Base-by-base conservation (phyloP, 78 protist species). In the Diacronema lutheri region DNA sequence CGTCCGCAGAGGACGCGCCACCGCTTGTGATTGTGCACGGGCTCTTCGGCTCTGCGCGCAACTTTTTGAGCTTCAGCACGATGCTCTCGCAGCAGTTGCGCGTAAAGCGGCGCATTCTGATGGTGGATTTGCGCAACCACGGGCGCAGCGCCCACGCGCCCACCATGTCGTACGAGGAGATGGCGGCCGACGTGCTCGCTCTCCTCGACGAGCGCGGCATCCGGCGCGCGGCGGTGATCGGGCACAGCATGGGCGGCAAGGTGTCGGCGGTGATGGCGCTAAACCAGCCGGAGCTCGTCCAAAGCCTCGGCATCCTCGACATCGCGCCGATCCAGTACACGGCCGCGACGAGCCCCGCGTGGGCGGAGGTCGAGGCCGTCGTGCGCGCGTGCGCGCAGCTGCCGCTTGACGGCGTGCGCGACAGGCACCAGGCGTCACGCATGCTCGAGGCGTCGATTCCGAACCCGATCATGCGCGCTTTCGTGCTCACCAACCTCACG, bases 231-330 rank as follows among this genome's bases (percentile, higher is more conserved):
- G 76, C 16, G n/a, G 40, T 68, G 76, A 31, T 41, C 76, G 76
- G 76, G 46, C 76, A 68, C 29, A 37, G 46, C 3, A 41, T 68
- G 21, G 76, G 76, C n/a, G 76, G 76, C 29, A 68, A 68, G 46
- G 76, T 68, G 33, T 46, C 46, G 16, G 37, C 37, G 76, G n/a
- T 23, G 11, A 5, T 19, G 5, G 76, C 76, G 46, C 76, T 68
- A 11, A 4, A 19, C n/a, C 50, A 16, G 0, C 76, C 76, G 0
- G 76, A 13, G n/a, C 25, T 4, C 5, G 46, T 68, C 44, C 25
- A 16, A 25, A 41, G 29, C 16, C 76, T 68, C 11, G 1, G 6
- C 46, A 50, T 68, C 25, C 40, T 20, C 25, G 76, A 68, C 46
- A 68, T 68, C 29, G 76, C 76, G 46, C 76, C 76, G 23, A 10